Percentiles rank a stretch among this genome's conserved stretches.
Evolutionary conservation across 495 filamentous ascomycete genomes (phyloP).

Genomic region (Lasiosphaeria hispida): DNA sequence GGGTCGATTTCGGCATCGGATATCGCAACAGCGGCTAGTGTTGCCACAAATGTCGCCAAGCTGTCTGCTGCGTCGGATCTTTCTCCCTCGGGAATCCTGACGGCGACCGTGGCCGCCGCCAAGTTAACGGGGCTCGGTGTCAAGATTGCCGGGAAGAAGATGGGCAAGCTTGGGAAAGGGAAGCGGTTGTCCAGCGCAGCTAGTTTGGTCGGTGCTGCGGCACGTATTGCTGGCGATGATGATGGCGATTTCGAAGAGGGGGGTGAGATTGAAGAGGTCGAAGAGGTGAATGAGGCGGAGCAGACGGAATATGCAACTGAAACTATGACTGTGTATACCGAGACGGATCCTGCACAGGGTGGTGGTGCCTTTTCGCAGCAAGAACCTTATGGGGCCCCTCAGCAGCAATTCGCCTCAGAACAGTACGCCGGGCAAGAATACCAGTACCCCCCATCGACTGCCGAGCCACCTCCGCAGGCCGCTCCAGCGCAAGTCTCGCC

Average conservation of each 20-base stretch:
- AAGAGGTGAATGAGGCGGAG: not conserved
- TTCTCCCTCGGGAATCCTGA: slow-evolving; percentile 10
- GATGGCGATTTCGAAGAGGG: slow-evolving; percentile 4
- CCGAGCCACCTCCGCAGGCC: too few species aligned
- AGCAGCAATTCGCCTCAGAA: too few species aligned
- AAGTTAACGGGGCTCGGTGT: slow-evolving; percentile 12
- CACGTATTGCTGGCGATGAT: slow-evolving; percentile 10
- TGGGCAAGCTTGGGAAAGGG: slow-evolving; percentile 6
- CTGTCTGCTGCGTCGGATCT: slow-evolving; percentile 7
- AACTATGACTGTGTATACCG: too few species aligned
- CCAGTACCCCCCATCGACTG: too few species aligned
- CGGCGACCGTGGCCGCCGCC: slow-evolving; percentile 9
- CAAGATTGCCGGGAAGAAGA: slow-evolving; percentile 14
- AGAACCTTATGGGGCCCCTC: too few species aligned
- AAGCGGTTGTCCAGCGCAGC: slow-evolving; percentile 4
- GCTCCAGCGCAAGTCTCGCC: too few species aligned
- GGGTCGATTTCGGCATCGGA: not conserved
- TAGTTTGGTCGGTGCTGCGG: slow-evolving; percentile 1
- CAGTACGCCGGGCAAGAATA: too few species aligned
- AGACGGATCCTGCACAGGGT: not conserved
- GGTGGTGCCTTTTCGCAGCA: too few species aligned
- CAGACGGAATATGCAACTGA: too few species aligned
- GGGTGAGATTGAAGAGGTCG: not conserved
- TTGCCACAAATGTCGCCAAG: slow-evolving; percentile 12
- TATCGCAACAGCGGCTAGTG: slow-evolving; percentile 3